These are phyloP conservation scores for Corniculantispora saksenae DNA, from an alignment of 2,329 filamentous ascomycete genomes.

Conservation along the genomic window DNA sequence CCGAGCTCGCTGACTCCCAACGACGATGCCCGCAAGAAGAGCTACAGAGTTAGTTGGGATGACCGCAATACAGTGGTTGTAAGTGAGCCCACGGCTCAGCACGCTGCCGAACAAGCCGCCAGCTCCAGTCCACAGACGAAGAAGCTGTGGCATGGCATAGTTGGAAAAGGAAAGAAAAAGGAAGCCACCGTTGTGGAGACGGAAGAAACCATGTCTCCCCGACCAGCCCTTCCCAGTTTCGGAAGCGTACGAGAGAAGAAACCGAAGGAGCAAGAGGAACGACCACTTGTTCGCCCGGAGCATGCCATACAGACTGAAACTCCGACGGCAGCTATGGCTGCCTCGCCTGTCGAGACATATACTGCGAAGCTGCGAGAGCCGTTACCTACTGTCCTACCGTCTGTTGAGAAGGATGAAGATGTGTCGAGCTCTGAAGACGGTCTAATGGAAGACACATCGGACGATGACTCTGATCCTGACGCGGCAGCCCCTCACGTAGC, in stretches of 20 bases:
- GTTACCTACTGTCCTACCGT: constrained; percentile 69
- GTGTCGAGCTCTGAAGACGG: constrained; percentile 38
- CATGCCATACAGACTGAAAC: constrained; percentile 26
- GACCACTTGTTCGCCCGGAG: constrained; percentile 59
- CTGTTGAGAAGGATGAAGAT: constrained; percentile 66
- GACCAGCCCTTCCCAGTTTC: constrained; percentile 72
- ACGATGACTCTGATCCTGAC: constrained; percentile 15
- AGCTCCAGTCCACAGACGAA: constrained; percentile 38
- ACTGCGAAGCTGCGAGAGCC: constrained; percentile 49
- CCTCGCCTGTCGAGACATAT: constrained; percentile 18
- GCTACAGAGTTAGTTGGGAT: constrained; percentile 76
- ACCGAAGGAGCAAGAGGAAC: constrained; percentile 53
- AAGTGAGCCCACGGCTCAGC: constrained; percentile 45
- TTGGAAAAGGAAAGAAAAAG: constrained; percentile 52
- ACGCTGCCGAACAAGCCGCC: constrained; percentile 42
- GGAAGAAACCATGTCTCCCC: constrained; percentile 71
- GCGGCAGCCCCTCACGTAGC: constrained; percentile 16
- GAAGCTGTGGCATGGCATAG: constrained; percentile 54
- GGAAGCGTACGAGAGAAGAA: constrained; percentile 71
- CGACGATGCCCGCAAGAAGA: constrained; percentile 61
- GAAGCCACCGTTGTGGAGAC: constrained; percentile 53
- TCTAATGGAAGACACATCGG: constrained; percentile 21
- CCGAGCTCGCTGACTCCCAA: constrained; percentile 27
- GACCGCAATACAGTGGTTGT: constrained; percentile 60
- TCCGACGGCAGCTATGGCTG: constrained; percentile 1